These are phyloP conservation scores for Alternaria consortialis DNA, from an alignment of 2,329 filamentous ascomycete genomes.

Conservation along the genomic window DNA sequence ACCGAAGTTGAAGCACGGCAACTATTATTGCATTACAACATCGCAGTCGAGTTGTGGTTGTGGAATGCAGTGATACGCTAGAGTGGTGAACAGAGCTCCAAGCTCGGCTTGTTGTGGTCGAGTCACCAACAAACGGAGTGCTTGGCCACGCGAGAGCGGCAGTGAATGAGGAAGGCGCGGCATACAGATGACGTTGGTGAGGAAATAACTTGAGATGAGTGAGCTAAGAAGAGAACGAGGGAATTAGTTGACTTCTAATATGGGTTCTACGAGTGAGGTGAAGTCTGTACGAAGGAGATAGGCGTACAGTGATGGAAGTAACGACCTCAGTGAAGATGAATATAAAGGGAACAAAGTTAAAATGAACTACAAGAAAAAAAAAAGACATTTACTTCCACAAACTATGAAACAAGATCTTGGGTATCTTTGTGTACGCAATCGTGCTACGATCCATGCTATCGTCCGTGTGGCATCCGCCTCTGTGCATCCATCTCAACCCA, in stretches of 20 bases:
- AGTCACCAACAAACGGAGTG: slow-evolving; percentile 25
- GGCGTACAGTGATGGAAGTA: neutral
- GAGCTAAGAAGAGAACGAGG: neutral
- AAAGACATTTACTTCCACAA: slow-evolving; percentile 8
- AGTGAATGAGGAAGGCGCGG: slow-evolving; percentile 16
- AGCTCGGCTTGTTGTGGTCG: slow-evolving; percentile 18
- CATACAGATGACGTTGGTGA: slow-evolving; percentile 19
- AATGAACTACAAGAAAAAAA: neutral
- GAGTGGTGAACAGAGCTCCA: neutral
- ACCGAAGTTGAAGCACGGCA: neutral
- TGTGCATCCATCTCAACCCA: slow-evolving; percentile 17
- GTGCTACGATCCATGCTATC: slow-evolving; percentile 13
- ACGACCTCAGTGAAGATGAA: neutral
- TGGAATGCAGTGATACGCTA: neutral
- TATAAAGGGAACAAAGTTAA: neutral
- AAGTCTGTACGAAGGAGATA: neutral
- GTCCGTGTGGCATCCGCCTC: slow-evolving; percentile 14
- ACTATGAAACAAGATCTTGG: slow-evolving; percentile 24
- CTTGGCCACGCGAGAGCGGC: slow-evolving; percentile 11
- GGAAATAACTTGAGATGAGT: neutral
- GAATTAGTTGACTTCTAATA: neutral
- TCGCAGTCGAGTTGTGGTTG: neutral
- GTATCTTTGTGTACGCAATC: slow-evolving; percentile 19
- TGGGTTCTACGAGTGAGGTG: neutral
- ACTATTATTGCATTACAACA: neutral